phyloP scores from a whole-genome alignment of 345 rosid species.

The Lumnitzera littorea region DNA sequence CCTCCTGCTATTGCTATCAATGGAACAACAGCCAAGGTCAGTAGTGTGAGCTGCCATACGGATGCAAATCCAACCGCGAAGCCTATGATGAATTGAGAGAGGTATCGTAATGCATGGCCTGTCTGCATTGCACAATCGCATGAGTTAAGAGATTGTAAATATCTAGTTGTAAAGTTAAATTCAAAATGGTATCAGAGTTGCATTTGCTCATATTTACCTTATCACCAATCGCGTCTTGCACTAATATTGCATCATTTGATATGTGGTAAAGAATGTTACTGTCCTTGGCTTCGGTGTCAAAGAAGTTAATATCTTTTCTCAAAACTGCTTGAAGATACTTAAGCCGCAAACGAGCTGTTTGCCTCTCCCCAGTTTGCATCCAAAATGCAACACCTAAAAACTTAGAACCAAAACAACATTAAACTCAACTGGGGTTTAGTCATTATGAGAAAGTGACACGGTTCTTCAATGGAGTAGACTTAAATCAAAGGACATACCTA shows the following conservation, averaged over 20 bases:
- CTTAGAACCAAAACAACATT: background rate
- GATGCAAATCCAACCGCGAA: constrained; percentile 59
- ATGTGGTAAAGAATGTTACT: constrained; percentile 56
- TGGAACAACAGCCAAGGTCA: constrained; percentile 86
- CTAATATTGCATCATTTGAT: constrained; percentile 74
- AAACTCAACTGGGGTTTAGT: constrained; percentile 2
- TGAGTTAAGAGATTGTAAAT: no score
- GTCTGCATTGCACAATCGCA: constrained; percentile 33
- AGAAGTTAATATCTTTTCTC: constrained; percentile 53
- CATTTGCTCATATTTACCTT: constrained; percentile 32
- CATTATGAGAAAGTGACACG: background rate
- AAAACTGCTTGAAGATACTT: constrained; percentile 61
- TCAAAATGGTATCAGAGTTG: no score
- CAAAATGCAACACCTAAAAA: constrained; percentile 58
- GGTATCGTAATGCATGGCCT: constrained; percentile 66
- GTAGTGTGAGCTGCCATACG: constrained; percentile 74
- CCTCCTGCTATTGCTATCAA: constrained; percentile 74
- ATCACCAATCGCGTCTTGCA: constrained; percentile 89
- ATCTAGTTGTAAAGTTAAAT: no score
- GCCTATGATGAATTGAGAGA: constrained; percentile 58
- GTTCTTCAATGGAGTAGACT: background rate
- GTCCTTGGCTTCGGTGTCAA: constrained; percentile 72
- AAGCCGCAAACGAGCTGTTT: constrained; percentile 58
- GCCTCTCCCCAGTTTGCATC: constrained; percentile 93
- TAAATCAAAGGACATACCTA: constrained; percentile 27